Evolutionary conservation across 306 rosid genomes (phyloP).

Genomic region (Heteromeles arbutifolia): DNA sequence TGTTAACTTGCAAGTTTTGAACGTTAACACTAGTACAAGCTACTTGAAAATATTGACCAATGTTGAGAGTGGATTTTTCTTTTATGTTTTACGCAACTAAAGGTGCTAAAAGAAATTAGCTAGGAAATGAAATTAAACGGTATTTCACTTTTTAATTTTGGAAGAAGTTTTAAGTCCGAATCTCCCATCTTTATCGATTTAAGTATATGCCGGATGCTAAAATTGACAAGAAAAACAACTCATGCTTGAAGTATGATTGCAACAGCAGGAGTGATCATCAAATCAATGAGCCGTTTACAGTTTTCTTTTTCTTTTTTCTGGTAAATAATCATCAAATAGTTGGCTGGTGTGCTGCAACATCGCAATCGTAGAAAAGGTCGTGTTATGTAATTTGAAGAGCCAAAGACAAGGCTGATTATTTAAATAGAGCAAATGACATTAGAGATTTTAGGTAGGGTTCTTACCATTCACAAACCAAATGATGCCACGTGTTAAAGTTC

Average conservation of each 20-base stretch:
- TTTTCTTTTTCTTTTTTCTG: neutral
- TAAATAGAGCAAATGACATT: neutral
- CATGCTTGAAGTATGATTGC: neutral
- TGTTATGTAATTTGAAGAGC: neutral
- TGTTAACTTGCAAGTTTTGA: no score
- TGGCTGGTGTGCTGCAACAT: constrained; percentile 1
- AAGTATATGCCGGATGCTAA: neutral
- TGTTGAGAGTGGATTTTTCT: no score
- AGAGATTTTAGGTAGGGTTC: no score
- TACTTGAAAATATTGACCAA: no score
- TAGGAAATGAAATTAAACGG: no score
- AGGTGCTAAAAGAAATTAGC: no score
- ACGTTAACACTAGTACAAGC: no score
- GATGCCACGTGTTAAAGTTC: neutral
- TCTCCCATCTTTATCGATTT: no score
- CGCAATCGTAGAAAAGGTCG: constrained; percentile 3
- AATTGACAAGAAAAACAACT: neutral
- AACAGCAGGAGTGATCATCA: neutral
- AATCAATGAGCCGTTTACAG: neutral
- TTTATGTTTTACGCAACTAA: no score
- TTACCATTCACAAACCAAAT: neutral
- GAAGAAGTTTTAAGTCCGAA: no score
- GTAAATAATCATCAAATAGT: neutral
- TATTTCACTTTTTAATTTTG: no score
- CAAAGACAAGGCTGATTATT: neutral